These are phyloP conservation scores for Solanum paucissectum DNA, from an alignment of 257 asterid species.

Conservation along the genomic window DNA sequence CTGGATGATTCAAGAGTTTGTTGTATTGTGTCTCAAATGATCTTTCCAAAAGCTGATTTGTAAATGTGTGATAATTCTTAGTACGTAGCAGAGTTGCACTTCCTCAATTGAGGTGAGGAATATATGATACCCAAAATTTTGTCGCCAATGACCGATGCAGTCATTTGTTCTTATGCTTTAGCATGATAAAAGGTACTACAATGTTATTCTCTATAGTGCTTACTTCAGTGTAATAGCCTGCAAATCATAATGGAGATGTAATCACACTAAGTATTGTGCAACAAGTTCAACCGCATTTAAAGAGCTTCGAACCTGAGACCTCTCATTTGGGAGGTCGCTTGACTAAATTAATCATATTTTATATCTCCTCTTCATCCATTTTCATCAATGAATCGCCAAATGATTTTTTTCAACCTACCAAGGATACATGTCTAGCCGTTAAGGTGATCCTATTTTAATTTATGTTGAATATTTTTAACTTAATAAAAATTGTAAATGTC, in stretches of 20 bases:
- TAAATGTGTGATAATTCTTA: neutral
- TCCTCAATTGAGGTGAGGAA: neutral
- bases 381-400: no score
- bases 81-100: neutral
- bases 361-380: no score
- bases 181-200: no score
- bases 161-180: neutral
- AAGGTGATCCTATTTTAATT: no score
- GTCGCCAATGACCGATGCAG: neutral
- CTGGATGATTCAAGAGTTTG: neutral
- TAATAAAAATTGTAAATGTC: no score
- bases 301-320: neutral
- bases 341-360: no score
- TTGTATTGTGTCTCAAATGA: neutral
- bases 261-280: neutral
- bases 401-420: no score
- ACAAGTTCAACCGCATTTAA: no score
- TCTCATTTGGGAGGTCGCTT: neutral
- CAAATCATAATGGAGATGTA: neutral
- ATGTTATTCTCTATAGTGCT: neutral
- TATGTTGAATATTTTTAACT: no score
- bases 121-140: neutral
- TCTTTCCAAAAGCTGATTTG: neutral
- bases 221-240: no score
- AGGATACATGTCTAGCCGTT: no score